phyloP scores from a whole-genome alignment of 139 green algal species.

The Astrephomene gubernaculifera region DNA sequence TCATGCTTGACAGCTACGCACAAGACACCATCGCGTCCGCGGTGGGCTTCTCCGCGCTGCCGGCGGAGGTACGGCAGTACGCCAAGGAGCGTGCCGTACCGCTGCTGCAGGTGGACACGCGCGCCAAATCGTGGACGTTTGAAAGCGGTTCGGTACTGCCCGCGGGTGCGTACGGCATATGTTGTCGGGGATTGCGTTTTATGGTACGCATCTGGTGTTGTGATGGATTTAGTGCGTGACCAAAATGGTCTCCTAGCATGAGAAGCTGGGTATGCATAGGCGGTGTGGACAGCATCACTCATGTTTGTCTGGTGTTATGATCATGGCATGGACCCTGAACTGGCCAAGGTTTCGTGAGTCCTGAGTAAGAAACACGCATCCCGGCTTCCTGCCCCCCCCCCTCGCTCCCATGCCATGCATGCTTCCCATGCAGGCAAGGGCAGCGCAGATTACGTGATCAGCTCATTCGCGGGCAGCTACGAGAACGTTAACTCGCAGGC shows the following conservation, averaged over 20 bases:
- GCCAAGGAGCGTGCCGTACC: constrained; percentile 39
- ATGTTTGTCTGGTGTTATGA: too few relatives aligned
- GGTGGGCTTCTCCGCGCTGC: constrained; percentile 43
- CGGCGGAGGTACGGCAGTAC: constrained; percentile 45
- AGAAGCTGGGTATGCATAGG: too few relatives aligned
- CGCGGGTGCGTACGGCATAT: background rate
- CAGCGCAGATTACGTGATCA: constrained; percentile 31
- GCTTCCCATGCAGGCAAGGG: background rate
- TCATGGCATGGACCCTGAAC: too few relatives aligned
- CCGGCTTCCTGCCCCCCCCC: too few relatives aligned
- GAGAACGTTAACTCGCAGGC: background rate
- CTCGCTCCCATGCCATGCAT: background rate
- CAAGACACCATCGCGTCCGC: constrained; percentile 10
- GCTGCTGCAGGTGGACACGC: constrained; percentile 39
- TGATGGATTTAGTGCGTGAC: too few relatives aligned
- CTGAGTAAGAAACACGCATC: too few relatives aligned
- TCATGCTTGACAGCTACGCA: constrained; percentile 21
- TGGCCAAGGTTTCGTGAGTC: too few relatives aligned
- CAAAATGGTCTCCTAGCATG: too few relatives aligned
- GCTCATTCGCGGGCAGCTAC: constrained; percentile 17
- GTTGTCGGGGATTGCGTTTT: too few relatives aligned
- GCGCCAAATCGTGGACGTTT: constrained; percentile 22
- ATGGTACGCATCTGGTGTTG: too few relatives aligned
- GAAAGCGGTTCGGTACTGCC: constrained; percentile 7
- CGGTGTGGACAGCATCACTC: too few relatives aligned